Base-by-base conservation (phyloP, 2,329 filamentous ascomycete genomes). In the Rutstroemia sp. region DNA sequence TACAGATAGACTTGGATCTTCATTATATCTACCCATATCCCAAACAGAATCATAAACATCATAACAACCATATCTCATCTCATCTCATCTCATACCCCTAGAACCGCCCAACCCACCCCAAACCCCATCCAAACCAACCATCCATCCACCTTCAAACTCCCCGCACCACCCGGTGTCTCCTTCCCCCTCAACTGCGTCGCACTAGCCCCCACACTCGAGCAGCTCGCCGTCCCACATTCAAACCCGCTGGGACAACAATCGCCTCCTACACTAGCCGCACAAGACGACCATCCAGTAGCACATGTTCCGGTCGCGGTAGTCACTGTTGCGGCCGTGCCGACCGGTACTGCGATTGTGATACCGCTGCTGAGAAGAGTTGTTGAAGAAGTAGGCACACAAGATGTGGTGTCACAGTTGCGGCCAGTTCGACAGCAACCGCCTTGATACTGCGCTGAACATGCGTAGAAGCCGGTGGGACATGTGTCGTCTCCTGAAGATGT, bases 391-490 rank as follows among this genome's bases (percentile, higher is more conserved):
- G 81, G 72, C 0, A 89, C 88, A 65, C 92, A 97, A 6, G 86
- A 88, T 0, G 87, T 88, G 0, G 84, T 87, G 58, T 87, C 82
- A 72, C 92, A 97, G 72, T 95, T 81, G 19, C 92, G 83, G 2
- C 90, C 92, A 0, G 89, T 91, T 57, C 88, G 87, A 73, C 92
- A 97, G 74, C 92, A 97, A 19, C 90, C 90, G 14, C 88, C 90
- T 2, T 80, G 75, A 58, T 92, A 89, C 58, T 84, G 84, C 2
- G 92, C 92, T 2, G 86, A 82, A 71, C 92, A 97, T 51, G 89
- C 86, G 71, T 97, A 97, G 76, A 92, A 97, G 2, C 92, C 92
- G 0, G 86, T 92, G 0, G 92, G 92, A 65, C 92, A 97, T 64
- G 71, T 63, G 4, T 65, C 60, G 44, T 66, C 56, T 6, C 48